Conservation (phyloP, 2,329 filamentous ascomycete genomes). For the Microsporum audouinii region DNA sequence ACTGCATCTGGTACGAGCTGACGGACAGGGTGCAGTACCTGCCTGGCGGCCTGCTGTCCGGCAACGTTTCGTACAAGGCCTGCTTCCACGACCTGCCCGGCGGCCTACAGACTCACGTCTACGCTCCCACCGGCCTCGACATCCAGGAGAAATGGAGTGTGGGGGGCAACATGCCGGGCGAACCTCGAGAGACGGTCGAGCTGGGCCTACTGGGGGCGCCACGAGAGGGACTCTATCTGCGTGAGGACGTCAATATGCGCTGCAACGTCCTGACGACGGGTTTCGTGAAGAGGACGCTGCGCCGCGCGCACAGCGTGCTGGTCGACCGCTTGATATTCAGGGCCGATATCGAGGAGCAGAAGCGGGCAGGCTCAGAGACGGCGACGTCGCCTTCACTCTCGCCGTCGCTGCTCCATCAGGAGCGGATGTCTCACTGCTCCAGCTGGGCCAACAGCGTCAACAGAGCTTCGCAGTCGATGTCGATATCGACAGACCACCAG, state of each 20-base stretch:
- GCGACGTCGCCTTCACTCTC: neutral
- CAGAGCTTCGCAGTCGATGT: too few species aligned
- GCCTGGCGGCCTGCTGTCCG: conserved; percentile 52
- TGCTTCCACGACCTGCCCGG: conserved; percentile 64
- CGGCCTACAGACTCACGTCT: conserved; percentile 71
- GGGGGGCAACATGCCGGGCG: conserved; percentile 58
- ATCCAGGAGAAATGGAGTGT: conserved; percentile 70
- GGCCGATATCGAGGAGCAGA: conserved; percentile 32
- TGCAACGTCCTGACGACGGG: conserved; percentile 64
- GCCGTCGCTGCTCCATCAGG: neutral
- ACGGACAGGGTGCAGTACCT: conserved; percentile 68
- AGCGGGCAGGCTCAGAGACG: conserved; percentile 14
- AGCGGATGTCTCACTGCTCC: neutral
- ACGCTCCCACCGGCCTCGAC: conserved; percentile 69
- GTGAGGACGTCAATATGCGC: conserved; percentile 75
- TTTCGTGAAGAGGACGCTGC: conserved; percentile 74
- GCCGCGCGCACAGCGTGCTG: conserved; percentile 59
- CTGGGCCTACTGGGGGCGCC: conserved; percentile 53
- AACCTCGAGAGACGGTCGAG: conserved; percentile 54
- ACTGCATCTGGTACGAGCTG: conserved; percentile 64
- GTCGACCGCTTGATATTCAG: conserved; percentile 53
- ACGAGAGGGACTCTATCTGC: conserved; percentile 59
- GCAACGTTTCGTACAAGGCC: conserved; percentile 64
- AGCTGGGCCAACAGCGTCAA: neutral
- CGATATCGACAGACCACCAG: neutral